Evolutionary conservation across 805 yeast genomes (phyloP).

Genomic region (Saturnispora sekii): DNA sequence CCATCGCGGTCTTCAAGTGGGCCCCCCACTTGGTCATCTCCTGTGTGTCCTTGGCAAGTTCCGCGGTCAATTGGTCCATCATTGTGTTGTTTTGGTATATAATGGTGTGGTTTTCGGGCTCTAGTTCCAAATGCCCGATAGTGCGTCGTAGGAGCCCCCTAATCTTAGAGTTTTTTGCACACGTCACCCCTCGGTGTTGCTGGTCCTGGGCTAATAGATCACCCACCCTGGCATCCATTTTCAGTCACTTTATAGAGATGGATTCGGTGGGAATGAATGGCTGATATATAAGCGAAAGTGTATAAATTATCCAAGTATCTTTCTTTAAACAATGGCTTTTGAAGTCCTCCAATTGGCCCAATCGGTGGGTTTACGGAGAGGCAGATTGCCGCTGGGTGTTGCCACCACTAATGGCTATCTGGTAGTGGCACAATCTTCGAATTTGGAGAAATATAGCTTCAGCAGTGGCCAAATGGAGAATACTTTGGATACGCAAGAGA

Average conservation of each 20-base stretch:
- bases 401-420: no score
- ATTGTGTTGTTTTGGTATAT: slow-evolving; percentile 23
- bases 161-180: slow-evolving; percentile 5
- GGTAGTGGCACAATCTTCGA: no score
- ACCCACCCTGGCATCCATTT: slow-evolving; percentile 2
- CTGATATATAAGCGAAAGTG: background rate
- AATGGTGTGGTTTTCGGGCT: slow-evolving; percentile 6
- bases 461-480: no score
- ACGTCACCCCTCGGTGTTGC: background rate
- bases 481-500: no score
- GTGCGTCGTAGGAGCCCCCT: slow-evolving; percentile 6
- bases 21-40: slow-evolving; percentile 11
- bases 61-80: slow-evolving; percentile 17
- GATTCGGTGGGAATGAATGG: background rate
- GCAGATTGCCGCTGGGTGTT: no score
- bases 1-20: slow-evolving; percentile 4
- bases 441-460: no score
- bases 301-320: no score
- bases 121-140: slow-evolving; percentile 4
- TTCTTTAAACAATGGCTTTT: no score
- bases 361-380: no score
- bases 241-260: background rate
- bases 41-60: slow-evolving; percentile 12
- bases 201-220: slow-evolving; percentile 7
- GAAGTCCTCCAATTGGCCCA: no score